Conservation (phyloP, 2,329 filamentous ascomycete genomes). For the Penicillium sp. region DNA sequence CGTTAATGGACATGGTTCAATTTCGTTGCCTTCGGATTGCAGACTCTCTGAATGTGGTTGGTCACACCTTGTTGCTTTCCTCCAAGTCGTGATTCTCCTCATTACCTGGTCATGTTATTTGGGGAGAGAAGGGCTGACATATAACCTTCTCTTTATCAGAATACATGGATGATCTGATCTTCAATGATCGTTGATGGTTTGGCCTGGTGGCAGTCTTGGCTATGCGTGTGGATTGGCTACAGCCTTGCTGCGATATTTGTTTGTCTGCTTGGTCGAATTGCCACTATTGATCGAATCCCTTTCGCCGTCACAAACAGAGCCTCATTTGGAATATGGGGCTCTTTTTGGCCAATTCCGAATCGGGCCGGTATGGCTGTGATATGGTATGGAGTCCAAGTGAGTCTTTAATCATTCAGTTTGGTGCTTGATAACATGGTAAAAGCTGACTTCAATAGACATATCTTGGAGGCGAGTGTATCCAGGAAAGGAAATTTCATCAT, state of each 20-base stretch:
- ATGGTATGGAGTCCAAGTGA: conserved; percentile 15
- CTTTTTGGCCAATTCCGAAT: conserved; percentile 13
- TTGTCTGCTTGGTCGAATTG: conserved; percentile 10
- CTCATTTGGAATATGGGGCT: conserved; percentile 13
- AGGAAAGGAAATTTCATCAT: neutral
- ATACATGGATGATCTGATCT: conserved; percentile 16
- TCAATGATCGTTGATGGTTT: conserved; percentile 17
- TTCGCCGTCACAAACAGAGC: conserved; percentile 8
- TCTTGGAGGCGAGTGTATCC: neutral
- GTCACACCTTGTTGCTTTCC: neutral
- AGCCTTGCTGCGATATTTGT: conserved; percentile 10
- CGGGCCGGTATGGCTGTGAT: conserved; percentile 13
- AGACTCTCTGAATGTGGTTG: conserved; percentile 15
- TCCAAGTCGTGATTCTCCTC: neutral
- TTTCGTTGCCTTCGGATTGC: conserved; percentile 16
- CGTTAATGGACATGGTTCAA: conserved; percentile 14
- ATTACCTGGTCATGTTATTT: neutral
- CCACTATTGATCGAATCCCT: conserved; percentile 10
- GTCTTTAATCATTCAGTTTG: neutral
- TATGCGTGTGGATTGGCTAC: conserved; percentile 17
- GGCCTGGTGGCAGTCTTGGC: conserved; percentile 17
- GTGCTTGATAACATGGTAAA: neutral
- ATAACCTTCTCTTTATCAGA: neutral
- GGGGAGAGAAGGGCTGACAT: neutral
- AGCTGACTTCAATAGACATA: neutral